A percentile compares a stretch with the other conserved stretches of the same genome.
Conservation (phyloP, 192 early-diverging fungal genomes). For the Cetraspora pellucida region DNA sequence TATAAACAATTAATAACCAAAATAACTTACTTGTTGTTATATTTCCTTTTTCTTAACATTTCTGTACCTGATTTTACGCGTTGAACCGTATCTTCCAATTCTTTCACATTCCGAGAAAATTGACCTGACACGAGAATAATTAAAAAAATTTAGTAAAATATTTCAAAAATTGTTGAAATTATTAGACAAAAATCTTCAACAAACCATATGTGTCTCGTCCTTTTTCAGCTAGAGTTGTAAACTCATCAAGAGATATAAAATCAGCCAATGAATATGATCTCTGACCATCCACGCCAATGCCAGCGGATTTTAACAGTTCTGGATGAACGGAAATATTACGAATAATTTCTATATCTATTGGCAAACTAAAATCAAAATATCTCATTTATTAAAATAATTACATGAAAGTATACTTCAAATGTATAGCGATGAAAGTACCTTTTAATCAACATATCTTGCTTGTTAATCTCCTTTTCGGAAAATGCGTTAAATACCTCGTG, state of each 20-base stretch:
- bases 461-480: slow-evolving; percentile 47
- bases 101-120: not conserved
- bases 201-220: slow-evolving; percentile 7
- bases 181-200: not conserved
- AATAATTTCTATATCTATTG: slow-evolving; percentile 46
- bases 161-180: not conserved
- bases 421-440: slow-evolving; percentile 35
- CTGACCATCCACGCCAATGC: not conserved
- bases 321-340: slow-evolving; percentile 53
- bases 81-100: not conserved
- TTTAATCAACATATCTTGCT: slow-evolving; percentile 41
- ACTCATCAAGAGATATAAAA: not conserved
- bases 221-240: slow-evolving; percentile 5
- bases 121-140: not conserved
- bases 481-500: slow-evolving; percentile 45
- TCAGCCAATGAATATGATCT: slow-evolving; percentile 3
- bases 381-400: not conserved
- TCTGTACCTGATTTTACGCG: slow-evolving; percentile 12
- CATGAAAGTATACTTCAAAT: not conserved
- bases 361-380: slow-evolving; percentile 29
- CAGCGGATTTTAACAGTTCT: slow-evolving; percentile 34
- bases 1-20: slow-evolving; percentile 3
- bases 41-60: slow-evolving; percentile 23
- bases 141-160: not conserved
- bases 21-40: slow-evolving; percentile 8